phyloP scores from a whole-genome alignment of 257 asterid genomes.

The Solanum clarkiae region DNA sequence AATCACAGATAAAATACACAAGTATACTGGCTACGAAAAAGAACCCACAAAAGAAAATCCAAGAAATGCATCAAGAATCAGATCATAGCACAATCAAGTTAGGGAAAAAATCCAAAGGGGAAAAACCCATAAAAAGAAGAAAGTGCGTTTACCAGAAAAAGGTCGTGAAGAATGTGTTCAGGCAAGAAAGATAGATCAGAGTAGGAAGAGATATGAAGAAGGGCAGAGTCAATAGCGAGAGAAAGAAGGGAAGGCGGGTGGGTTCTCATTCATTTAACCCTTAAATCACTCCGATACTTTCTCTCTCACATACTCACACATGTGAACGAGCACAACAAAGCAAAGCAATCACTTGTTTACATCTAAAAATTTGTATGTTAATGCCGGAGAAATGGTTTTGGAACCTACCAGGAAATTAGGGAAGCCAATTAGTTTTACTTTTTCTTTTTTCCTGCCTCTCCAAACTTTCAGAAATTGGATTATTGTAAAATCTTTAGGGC shows the following conservation, averaged over 20 bases:
- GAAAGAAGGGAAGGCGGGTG: constrained; percentile 69
- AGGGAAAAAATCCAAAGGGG: neutral
- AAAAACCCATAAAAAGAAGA: neutral
- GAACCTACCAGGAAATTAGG: neutral
- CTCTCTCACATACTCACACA: constrained; percentile 13
- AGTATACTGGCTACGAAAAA: neutral
- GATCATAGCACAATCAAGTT: neutral
- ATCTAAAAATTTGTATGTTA: neutral
- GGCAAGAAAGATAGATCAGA: constrained; percentile 84
- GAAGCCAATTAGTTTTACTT: neutral
- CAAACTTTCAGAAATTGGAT: too few species aligned
- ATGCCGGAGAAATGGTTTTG: neutral
- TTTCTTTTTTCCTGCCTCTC: neutral
- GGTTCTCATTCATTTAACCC: constrained; percentile 48
- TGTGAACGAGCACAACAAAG: neutral
- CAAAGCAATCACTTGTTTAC: neutral
- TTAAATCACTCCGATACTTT: constrained; percentile 15
- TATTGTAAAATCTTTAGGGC: too few species aligned
- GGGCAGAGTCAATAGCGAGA: constrained; percentile 68
- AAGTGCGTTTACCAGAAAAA: constrained; percentile 38
- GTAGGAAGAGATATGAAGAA: constrained; percentile 33
- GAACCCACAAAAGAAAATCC: neutral
- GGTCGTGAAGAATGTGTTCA: constrained; percentile 69
- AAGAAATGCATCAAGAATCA: neutral
- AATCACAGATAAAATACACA: neutral